Evolutionary conservation across 495 filamentous ascomycete species (phyloP), one percentile per base, ranked within the genome.

Genomic region (Neurospora tetraspora): DNA sequence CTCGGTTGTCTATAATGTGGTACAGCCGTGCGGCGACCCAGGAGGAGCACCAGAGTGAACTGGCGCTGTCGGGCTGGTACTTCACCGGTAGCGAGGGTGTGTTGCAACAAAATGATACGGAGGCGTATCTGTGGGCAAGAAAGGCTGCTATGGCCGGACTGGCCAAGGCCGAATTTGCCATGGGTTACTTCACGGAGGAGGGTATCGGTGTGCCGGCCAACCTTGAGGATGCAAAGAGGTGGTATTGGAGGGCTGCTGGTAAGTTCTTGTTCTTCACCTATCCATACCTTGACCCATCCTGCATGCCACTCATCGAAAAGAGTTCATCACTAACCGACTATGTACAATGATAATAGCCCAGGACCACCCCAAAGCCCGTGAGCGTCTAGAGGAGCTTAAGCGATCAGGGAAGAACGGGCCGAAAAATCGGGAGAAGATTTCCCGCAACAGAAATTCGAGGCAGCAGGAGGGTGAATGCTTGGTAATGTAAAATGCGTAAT

Each of bases 201-300:
- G 96, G 96, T 0, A 98, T 99, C 74, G 96, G 96, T n/a, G 89
- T 91, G 69, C 85, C 89, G 37, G 88, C 91, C 5, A 94, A 94
- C 79, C 73, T 97, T 74, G 96, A 99, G 77, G 96, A 97, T 83
- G 96, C 95, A 23, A 97, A 97, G 84, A 88, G 93, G 77, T 99
- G 96, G 96, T 99, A 99, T 83, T 97, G 94, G 88, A 88, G 94
- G 82, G 94, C 96, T 84, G 96, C 96, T 82, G 92, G 96, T 98
- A 83, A 90, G 95, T 91, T 47, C 8, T 65, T 59, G 2, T 73
- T 71, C 20, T 42, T 59, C 31, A 68, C 68, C 70, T 70, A 9
- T 53, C 20, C 47, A 27, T 27, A 59, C 11, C 27, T 38, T 38
- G 7, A 39, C 39, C 39, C 42, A 45, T 10, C 9, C 34, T 39